Evolutionary conservation across 2,329 filamentous ascomycete genomes (phyloP), one percentile per base, ranked within the genome.

Genomic region (Mollisiaceae sp.): DNA sequence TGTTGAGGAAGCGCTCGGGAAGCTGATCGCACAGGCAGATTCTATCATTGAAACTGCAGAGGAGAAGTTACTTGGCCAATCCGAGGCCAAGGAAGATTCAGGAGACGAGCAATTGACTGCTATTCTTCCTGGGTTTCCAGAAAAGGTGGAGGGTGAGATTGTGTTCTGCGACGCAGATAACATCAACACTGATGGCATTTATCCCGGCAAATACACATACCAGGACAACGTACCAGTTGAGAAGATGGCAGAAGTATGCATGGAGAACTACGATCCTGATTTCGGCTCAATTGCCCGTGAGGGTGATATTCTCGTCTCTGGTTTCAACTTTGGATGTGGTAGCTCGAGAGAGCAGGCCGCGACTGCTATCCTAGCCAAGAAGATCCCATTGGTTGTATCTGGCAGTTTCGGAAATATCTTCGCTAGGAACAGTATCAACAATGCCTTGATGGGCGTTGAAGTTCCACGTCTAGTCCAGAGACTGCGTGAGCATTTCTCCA

Each of bases 101-200:
- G 73, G 74, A 1, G 79, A 83, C 74, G 77, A 73, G 35, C 59
- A 77, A 39, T 73, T 79, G 63, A 94, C 90, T 0, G 88, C 94
- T 22, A 86, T 97, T 61, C 85, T 94, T 2, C 91, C 92, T 0
- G 93, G 93, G 41, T 97, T 98, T 77, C 93, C 94, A 0, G 90
- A 93, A 72, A 89, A 88, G 68, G 87, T 98, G 15, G 82, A 84
- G 9, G 94, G 94, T 24, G 92, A 97, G 77, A 96, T 98, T 65
- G 83, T 97, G 56, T 97, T 95, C 79, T 92, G 87, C 75, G 92
- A 97, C 73, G 87, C 86, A 0, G 91, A 93, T 76, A 96, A 97
- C 79, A 87, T 97, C 76, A 92, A 95, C 79, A 98, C 94, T 0
- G 94, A 98, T 75, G 89, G 86, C 62, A 97, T 98, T 77, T 98